Evolutionary conservation across 2,329 filamentous ascomycete species (phyloP).

Genomic region (Cladosporium halotolerans): DNA sequence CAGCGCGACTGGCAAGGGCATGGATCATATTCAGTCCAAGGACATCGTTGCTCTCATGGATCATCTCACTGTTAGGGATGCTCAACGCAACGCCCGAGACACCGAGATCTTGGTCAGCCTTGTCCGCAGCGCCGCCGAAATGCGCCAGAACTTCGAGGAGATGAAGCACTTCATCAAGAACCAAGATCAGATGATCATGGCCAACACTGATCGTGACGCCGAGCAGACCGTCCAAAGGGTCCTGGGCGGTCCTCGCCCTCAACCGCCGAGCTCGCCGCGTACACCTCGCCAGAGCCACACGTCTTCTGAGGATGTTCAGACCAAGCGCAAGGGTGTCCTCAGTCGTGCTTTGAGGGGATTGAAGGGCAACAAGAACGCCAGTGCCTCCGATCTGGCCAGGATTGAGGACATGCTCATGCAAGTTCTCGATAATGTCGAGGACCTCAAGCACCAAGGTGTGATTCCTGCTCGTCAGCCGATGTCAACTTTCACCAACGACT

Average conservation of each 20-base stretch:
- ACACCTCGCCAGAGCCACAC: conserved; percentile 43
- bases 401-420: conserved; percentile 62
- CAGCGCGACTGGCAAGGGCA: conserved; percentile 75
- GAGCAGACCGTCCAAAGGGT: conserved; percentile 77
- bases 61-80: conserved; percentile 93
- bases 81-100: conserved; percentile 89
- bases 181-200: conserved; percentile 83
- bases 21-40: conserved; percentile 89
- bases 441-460: conserved; percentile 36
- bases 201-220: conserved; percentile 78
- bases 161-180: conserved; percentile 88
- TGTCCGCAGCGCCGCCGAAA: conserved; percentile 88
- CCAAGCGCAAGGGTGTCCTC: conserved; percentile 91
- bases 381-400: conserved; percentile 60
- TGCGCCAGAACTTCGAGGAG: conserved; percentile 93
- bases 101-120: conserved; percentile 94
- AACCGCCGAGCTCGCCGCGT: conserved; percentile 60
- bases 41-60: conserved; percentile 98
- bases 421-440: conserved; percentile 85
- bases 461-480: conserved; percentile 16
- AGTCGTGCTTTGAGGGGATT: conserved; percentile 87
- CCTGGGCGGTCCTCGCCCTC: conserved; percentile 78
- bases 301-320: conserved; percentile 52
- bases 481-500: conserved; percentile 9
- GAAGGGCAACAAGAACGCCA: conserved; percentile 71